Conservation (phyloP, 768 basidiomycete genomes). For the Phlebiopsis flavidoalba region DNA sequence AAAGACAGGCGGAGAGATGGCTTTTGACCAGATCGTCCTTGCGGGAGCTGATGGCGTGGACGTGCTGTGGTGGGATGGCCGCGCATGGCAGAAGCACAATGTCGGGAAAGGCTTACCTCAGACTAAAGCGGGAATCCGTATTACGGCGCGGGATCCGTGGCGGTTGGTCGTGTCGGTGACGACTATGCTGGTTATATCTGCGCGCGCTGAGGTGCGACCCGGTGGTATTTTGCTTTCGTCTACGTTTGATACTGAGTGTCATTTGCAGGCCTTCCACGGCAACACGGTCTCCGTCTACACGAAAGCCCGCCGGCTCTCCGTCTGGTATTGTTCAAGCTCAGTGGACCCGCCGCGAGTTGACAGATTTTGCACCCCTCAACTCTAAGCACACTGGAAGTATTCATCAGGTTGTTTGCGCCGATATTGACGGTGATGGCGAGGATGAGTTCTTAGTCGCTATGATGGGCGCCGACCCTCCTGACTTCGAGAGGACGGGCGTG, state of each 20-base stretch:
- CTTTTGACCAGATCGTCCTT: constrained; percentile 14
- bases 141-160: constrained; percentile 16
- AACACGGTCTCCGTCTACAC: constrained; percentile 17
- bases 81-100: constrained; percentile 6
- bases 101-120: not conserved
- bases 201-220: constrained; percentile 14
- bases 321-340: constrained; percentile 2
- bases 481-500: constrained; percentile 5
- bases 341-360: constrained; percentile 20
- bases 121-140: not conserved
- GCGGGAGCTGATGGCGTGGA: constrained; percentile 15
- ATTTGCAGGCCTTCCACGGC: constrained; percentile 18
- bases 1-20: not conserved
- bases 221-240: not conserved
- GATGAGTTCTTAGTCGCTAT: constrained; percentile 19
- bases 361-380: constrained; percentile 20
- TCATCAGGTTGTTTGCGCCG: constrained; percentile 15
- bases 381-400: constrained; percentile 18
- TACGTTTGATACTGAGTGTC: too few species aligned
- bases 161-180: constrained; percentile 11
- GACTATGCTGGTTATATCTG: constrained; percentile 19
- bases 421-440: constrained; percentile 8
- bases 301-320: constrained; percentile 9
- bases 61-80: constrained; percentile 10
- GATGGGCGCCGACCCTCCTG: constrained; percentile 15